Percentiles rank a stretch among this genome's conserved stretches.
These are phyloP conservation scores for Solanum gandarillasii DNA, from an alignment of 257 asterid genomes.

Conservation along the genomic window DNA sequence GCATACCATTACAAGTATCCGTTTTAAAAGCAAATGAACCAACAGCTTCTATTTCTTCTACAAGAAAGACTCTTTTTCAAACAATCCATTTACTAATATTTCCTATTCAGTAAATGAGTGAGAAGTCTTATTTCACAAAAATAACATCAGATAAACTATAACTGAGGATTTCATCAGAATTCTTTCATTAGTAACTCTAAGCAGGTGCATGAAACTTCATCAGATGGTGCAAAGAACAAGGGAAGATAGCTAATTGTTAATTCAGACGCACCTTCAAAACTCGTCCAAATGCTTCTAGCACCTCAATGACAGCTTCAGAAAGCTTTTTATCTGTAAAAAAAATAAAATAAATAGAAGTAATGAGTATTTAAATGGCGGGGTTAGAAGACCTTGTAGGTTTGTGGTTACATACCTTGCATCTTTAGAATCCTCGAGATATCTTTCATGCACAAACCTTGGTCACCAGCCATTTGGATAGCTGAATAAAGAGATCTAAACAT, in stretches of 20 bases:
- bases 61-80: neutral
- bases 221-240: neutral
- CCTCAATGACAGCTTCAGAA: slow-evolving; percentile 54
- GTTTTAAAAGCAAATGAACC: neutral
- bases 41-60: neutral
- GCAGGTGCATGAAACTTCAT: neutral
- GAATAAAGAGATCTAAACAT: slow-evolving; percentile 55
- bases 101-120: neutral
- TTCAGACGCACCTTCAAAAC: slow-evolving; percentile 54
- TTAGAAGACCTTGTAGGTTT: slow-evolving; percentile 3
- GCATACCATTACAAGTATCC: neutral
- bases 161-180: neutral
- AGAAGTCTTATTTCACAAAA: neutral
- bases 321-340: slow-evolving; percentile 43
- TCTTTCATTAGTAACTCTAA: neutral
- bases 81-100: neutral
- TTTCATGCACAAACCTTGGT: slow-evolving; percentile 78
- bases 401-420: slow-evolving; percentile 34
- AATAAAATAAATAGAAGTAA: neutral
- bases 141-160: neutral
- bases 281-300: slow-evolving; percentile 72
- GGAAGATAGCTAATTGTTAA: neutral
- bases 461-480: slow-evolving; percentile 83
- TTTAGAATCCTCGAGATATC: slow-evolving; percentile 46
- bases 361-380: slow-evolving; percentile 8